Evolutionary conservation across 1,284 basidiomycete species (phyloP), one percentile per base, ranked within the genome.

Genomic region (Ceratobasidium sp.): DNA sequence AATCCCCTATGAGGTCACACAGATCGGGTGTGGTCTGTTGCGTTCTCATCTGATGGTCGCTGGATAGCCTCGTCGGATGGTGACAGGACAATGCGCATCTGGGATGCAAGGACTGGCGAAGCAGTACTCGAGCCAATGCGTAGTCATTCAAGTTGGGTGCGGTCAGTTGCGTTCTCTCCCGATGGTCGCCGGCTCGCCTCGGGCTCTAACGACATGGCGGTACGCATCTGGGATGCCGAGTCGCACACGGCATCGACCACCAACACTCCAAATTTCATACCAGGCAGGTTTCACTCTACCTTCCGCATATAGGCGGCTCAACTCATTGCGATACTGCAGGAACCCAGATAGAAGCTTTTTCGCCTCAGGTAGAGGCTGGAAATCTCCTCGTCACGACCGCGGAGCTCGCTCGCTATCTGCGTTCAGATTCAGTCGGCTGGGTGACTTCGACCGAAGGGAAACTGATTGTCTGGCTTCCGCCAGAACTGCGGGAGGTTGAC

Each of bases 31-130:
- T 30, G 27, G 27, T 30, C 27, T 52, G 95, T 97, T 46, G 91
- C 91, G n/a, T 96, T 96, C 84, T 93, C 93, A 0, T 94, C 94
- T 0, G 94, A 95, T 81, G 94, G 95, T 41, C 90, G 89, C 81
- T 89, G 90, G 4, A 86, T 97, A 59, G 90, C 96, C 30, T 94
- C 92, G 69, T 95, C 94, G 18, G 93, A 92, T 79, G 86, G 97
- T 80, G 96, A 97, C 83, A 93, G 93, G 87, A 95, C 93, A 33
- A 84, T 97, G 78, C 94, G 96, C 83, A 90, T 94, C 71, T 97
- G 96, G 95, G 94, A 96, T 69, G 27, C 27, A 30, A 30, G 27
- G 27, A 30, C 27, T 30, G 27, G 27, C 27, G 27, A 30, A 30
- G 27, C 27, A 30, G 27, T 30, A 30, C 27, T 30, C 27, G 27